Evolutionary conservation across 2,329 filamentous ascomycete genomes (phyloP), one percentile per base, ranked within the genome.

Genomic region (Trichocomaceae sp.): DNA sequence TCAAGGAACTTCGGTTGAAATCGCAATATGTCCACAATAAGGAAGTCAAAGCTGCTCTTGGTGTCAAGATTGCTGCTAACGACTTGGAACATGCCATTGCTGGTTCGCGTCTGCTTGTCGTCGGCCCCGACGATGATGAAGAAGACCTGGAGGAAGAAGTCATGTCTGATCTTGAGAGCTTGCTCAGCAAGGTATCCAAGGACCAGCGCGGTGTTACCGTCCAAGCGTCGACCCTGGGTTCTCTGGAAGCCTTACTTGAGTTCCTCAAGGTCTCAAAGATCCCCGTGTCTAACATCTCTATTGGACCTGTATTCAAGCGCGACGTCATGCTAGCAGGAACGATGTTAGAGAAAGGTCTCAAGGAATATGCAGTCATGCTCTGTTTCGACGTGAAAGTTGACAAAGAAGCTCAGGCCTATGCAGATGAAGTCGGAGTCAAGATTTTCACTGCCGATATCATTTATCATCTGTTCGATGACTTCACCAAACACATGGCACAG

Each of bases 321-420:
- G 93, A 99, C 73, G 88, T 99, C 53, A 93, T 97, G 82, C 91
- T 84, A 81, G 89, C 77, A 1, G 91, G 90, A 67, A 87, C 89
- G 63, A 99, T 99, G 93, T 72, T 97, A 66, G 93, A 99, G 75
- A 97, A 96, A 77, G 82, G 86, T 5, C 37, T 58, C 15, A 90
- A 90, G 62, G 91, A 99, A 69, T 95, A 86, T 64, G 93, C 93
- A n/a, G 89, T 97, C 69, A 99, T 99, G 93, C 84, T 99, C 50
- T 97, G 93, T 72, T 99, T 99, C 80, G 95, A 99, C 71, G 93
- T 99, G 75, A 97, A 96, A 78, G 89, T 99, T 15, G 93, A 99
- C 76, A 97, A 96, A 73, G 93, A 99, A 69, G 93, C 93, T 0
- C 84, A 87, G 61, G 80, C 83, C 9, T 95, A 97, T 65, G 93